Conservation (phyloP, 2,329 filamentous ascomycete species). For the Microsporum canis region DNA sequence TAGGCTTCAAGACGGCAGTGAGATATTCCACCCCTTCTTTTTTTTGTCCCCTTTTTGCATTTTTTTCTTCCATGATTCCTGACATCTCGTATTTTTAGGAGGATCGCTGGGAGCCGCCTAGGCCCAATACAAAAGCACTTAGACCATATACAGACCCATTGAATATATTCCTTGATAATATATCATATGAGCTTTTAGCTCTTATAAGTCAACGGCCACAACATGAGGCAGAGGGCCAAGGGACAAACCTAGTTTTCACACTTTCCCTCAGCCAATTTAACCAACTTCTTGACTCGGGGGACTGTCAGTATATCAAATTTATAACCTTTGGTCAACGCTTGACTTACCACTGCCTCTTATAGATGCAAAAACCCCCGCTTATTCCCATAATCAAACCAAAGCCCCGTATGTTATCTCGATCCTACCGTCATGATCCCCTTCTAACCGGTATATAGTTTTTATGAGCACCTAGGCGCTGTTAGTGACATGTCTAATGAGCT, state of each 20-base stretch:
- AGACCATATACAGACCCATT: slow-evolving; percentile 31
- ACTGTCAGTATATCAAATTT: slow-evolving; percentile 23
- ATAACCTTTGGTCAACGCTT: not conserved
- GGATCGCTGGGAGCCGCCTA: slow-evolving; percentile 35
- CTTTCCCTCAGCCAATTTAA: slow-evolving; percentile 33
- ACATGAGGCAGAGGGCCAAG: slow-evolving; percentile 29
- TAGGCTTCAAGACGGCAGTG: slow-evolving; percentile 46
- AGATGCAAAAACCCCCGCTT: slow-evolving; percentile 7
- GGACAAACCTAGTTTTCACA: slow-evolving; percentile 19
- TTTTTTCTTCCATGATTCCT: not conserved
- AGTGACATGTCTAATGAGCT: slow-evolving; percentile 52
- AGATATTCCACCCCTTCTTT: slow-evolving; percentile 13
- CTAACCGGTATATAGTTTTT: slow-evolving; percentile 32
- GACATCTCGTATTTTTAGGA: slow-evolving; percentile 12
- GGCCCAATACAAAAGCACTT: slow-evolving; percentile 23
- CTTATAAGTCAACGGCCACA: slow-evolving; percentile 38
- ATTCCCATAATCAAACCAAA: not conserved
- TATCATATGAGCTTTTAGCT: slow-evolving; percentile 46
- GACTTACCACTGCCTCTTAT: not conserved
- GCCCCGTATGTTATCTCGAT: slow-evolving; percentile 22
- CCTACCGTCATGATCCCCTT: not conserved
- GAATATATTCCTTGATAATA: slow-evolving; percentile 47
- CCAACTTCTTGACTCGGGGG: slow-evolving; percentile 23
- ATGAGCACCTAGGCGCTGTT: slow-evolving; percentile 51
- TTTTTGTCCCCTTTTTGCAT: not conserved